Conservation (phyloP, 106 monocot genomes). For the Phalaenopsis aphrodite region DNA sequence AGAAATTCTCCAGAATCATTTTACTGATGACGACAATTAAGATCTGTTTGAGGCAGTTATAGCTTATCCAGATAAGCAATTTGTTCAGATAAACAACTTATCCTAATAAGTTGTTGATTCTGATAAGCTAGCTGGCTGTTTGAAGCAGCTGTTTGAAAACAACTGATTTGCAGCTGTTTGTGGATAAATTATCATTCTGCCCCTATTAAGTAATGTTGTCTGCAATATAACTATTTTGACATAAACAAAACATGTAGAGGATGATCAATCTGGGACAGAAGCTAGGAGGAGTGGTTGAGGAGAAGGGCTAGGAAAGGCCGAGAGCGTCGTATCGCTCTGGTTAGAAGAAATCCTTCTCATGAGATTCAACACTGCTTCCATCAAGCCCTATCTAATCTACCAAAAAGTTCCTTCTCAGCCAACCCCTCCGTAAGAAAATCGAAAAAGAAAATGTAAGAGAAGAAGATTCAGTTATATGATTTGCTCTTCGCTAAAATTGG, state of each 20-base stretch:
- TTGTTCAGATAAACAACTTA: no score
- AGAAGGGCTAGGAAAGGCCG: slow-evolving; percentile 75
- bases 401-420: not conserved
- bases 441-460: not conserved
- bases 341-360: slow-evolving; percentile 91
- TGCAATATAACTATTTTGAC: not conserved
- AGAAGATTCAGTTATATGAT: not conserved
- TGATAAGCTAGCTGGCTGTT: no score
- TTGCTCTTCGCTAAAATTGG: not conserved
- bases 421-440: not conserved
- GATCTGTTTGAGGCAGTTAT: no score
- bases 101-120: no score
- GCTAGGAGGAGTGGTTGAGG: slow-evolving; percentile 72
- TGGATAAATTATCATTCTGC: no score
- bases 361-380: slow-evolving; percentile 98
- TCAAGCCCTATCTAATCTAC: slow-evolving; percentile 4
- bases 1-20: no score
- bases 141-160: no score
- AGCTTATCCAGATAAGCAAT: no score
- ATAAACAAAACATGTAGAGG: slow-evolving; percentile 66
- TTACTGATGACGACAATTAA: no score
- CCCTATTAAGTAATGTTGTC: no score
- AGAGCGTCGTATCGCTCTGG: slow-evolving; percentile 64
- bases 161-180: no score
- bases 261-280: slow-evolving; percentile 96